Base-by-base conservation (phyloP, 2,329 filamentous ascomycete genomes). In the Ambrosiella xylebori region DNA sequence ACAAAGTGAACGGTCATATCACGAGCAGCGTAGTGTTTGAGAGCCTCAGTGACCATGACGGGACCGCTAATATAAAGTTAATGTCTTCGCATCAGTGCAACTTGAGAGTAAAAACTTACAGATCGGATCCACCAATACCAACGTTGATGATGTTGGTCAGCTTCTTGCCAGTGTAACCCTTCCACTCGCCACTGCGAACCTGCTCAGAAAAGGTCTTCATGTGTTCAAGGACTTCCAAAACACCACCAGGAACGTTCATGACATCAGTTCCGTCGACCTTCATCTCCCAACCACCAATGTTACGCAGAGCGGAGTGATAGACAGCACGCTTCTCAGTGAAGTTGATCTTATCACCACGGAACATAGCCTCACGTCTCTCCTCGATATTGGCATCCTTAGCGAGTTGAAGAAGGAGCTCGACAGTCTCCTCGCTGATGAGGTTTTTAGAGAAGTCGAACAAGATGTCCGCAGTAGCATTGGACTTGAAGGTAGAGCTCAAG, bases 401-500 rank as follows among this genome's bases (percentile, higher is more conserved):
- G 36, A 98, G 82, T 76, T 95, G 84, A 66, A 94, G 78, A 57
- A 98, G 80, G 54, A 95, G 79, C 63, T 85, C 78, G 56, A 97
- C 76, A 3, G 91, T 97, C 74, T 97, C 90, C 65, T 95, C 87
- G 62, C 86, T 93, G 66, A 97, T 71, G 72, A 98, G 90, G 81
- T 98, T 98, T 82, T 98, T 98, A 76, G 86, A 93, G 75, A 95
- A 98, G 73, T 98, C 93, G 73, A 97, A 98, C 63, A 98, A 81
- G 67, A 94, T 93, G 64, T 96, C 88, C 65, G 82, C 84, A 67
- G 78, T 79, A 67, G 94, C 87, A 64, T 86, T 84, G 72, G 88
- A 90, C 65, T 79, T 75, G 73, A 97, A 95, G 67, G 80, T 88
- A 70, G 84, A 86, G 69, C 83, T 86, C 76, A 95, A 90, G 74